A percentile compares a stretch with the other conserved stretches of the same genome.
phyloP scores from a whole-genome alignment of 2,329 filamentous ascomycete genomes.

The Penicillium sp. region DNA sequence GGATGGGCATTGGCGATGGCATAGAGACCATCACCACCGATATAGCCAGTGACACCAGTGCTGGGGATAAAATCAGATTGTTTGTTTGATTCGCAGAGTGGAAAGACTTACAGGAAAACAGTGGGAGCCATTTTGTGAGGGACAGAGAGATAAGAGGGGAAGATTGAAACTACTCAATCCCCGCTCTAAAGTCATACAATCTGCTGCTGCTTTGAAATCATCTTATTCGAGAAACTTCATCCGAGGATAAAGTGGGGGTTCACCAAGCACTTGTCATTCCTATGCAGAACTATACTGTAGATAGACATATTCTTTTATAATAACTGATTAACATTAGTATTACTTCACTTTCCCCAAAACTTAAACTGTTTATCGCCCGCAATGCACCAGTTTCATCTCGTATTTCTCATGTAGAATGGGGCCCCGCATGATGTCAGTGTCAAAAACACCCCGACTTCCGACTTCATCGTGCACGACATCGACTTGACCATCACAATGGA shows the following conservation, averaged over 20 bases:
- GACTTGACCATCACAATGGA: no score
- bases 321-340: no score
- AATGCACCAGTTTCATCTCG: background rate
- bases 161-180: no score
- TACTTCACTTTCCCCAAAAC: no score
- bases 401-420: background rate
- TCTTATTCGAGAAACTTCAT: constrained; percentile 3
- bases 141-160: background rate
- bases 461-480: no score
- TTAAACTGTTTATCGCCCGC: no score
- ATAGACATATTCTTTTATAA: no score
- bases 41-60: constrained; percentile 50
- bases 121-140: constrained; percentile 23
- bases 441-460: no score
- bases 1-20: constrained; percentile 43
- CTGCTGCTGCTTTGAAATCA: constrained; percentile 27
- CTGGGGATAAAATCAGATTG: constrained; percentile 29
- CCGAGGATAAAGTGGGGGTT: constrained; percentile 6
- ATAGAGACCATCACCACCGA: constrained; percentile 50
- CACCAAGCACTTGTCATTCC: no score
- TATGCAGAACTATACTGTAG: no score
- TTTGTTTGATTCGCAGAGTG: constrained; percentile 5
- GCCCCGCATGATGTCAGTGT: constrained; percentile 14
- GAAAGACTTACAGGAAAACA: constrained; percentile 31
- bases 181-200: no score